Conservation (phyloP, 805 yeast species). For the Schwanniomyces sp. region DNA sequence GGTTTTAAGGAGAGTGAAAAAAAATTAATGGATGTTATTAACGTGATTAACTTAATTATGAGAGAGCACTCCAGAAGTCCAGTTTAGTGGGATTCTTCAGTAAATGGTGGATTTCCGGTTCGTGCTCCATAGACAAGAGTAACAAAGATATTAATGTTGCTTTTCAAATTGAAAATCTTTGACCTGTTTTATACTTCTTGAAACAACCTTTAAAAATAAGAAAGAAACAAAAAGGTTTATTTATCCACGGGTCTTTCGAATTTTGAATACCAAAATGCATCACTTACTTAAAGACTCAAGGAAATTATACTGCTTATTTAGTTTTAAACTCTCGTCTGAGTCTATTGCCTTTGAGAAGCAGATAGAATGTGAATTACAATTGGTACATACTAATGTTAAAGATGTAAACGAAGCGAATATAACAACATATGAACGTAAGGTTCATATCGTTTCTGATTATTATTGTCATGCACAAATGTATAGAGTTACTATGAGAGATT, state of each 20-base stretch:
- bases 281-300: slow-evolving; percentile 39
- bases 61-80: slow-evolving; percentile 59
- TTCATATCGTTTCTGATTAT: slow-evolving; percentile 22
- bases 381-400: slow-evolving; percentile 33
- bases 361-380: slow-evolving; percentile 25
- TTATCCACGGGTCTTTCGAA: slow-evolving; percentile 48
- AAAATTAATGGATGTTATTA: slow-evolving; percentile 31
- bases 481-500: no score
- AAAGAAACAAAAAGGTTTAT: slow-evolving; percentile 42
- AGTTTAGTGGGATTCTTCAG: slow-evolving; percentile 50
- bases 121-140: slow-evolving; percentile 54
- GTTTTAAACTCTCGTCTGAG: slow-evolving; percentile 43
- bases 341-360: slow-evolving; percentile 26
- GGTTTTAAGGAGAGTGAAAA: slow-evolving; percentile 16
- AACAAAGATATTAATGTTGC: slow-evolving; percentile 48
- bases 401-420: slow-evolving; percentile 22
- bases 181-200: slow-evolving; percentile 49
- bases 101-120: slow-evolving; percentile 49
- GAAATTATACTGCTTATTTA: slow-evolving; percentile 31
- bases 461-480: no score
- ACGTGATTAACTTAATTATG: slow-evolving; percentile 36
- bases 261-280: slow-evolving; percentile 43
- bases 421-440: slow-evolving; percentile 47
- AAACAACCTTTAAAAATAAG: slow-evolving; percentile 42
- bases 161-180: slow-evolving; percentile 43